Base-by-base conservation (phyloP, 352 stramenopile species). In the Phytophthora quininea region DNA sequence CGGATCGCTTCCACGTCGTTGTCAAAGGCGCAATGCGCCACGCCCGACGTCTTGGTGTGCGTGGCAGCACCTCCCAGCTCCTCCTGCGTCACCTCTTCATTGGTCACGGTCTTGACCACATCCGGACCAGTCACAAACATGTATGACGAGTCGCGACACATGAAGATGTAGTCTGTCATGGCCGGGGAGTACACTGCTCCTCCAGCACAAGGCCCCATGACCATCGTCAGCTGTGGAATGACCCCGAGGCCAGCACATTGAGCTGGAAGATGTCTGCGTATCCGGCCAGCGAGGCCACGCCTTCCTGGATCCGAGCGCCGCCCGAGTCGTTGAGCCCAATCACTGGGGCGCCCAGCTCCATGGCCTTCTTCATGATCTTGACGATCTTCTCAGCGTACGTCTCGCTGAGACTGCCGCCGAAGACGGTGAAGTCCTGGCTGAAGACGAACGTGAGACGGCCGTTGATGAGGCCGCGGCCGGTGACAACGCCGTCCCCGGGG, bases 121-220 rank as follows among this genome's bases (percentile, higher is more conserved):
- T 99, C 96, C 0, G 97, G 97, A 15, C 97, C 97, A 6, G 97
- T 99, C 43, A 99, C 97, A 76, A 99, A 99, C 97, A 99, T 99
- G 84, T 99, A 99, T 30, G 90, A 98, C 15, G 96, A 98, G 56
- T 98, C 77, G 62, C 96, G 90, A 14, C 68, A 99, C 97, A 99
- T 99, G 78, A 99, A 99, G 53, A 98, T 99, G 68, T 99, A 99
- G 78, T 99, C 97, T 3, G 97, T 99, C 89, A 99, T 98, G 48
- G 97, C 97, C 7, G 97, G 97, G 54, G 91, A 98, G 74, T 98
- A 98, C 29, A 98, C 92, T 31, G 93, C 95, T 50, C 95, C 95
- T 63, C 96, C 96, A 32, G 97, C 97, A 77, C 97, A 99, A 3
- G 97, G 97, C 19, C 97, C 97, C 97, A 99, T 99, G 63, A 99